phyloP scores from a whole-genome alignment of 345 rosid species.

The Ricinus communis region DNA sequence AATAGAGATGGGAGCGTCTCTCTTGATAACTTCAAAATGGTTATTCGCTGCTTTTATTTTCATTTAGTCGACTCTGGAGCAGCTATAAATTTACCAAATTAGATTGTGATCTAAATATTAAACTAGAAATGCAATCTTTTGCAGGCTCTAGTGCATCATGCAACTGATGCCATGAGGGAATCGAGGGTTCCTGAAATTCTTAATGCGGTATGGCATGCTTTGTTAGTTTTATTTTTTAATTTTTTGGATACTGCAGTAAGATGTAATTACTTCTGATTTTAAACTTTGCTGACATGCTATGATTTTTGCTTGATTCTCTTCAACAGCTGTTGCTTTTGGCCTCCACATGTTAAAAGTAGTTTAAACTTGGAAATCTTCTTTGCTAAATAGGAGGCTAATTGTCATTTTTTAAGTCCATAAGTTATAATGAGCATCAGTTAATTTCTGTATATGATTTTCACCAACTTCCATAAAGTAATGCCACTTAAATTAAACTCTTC shows the following conservation, averaged over 20 bases:
- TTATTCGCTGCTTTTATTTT: conserved; percentile 32
- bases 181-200: conserved; percentile 74
- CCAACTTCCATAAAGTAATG: neutral
- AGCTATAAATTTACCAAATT: neutral
- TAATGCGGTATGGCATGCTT: conserved; percentile 46
- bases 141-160: conserved; percentile 70
- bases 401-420: neutral
- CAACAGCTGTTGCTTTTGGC: neutral
- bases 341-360: neutral
- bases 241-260: neutral
- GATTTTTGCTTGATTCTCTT: neutral
- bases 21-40: conserved; percentile 69
- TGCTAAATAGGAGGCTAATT: neutral
- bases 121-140: conserved; percentile 11
- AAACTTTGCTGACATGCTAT: neutral
- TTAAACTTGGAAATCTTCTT: neutral
- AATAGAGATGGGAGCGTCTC: conserved; percentile 68
- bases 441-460: neutral
- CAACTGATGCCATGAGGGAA: conserved; percentile 83
- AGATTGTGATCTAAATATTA: neutral
- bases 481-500: no score
- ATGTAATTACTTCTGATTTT: neutral
- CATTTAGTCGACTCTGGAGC: neutral
- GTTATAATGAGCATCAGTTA: neutral
- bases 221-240: neutral